A percentile compares a stretch with the other conserved stretches of the same genome.
phyloP scores from a whole-genome alignment of 805 yeast species.

The Candida arabinofermentans region DNA sequence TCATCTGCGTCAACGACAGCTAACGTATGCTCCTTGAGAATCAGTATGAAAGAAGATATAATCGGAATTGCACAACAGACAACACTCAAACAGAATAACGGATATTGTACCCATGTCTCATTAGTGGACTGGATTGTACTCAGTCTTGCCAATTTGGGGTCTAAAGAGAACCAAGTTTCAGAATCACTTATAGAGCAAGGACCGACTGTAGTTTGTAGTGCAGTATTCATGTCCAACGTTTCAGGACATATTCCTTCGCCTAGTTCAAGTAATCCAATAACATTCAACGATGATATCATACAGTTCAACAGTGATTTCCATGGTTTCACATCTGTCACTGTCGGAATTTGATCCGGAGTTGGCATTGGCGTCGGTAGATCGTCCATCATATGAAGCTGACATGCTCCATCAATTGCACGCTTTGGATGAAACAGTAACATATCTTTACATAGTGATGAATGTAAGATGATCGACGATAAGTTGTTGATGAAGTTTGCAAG shows the following conservation, averaged over 20 bases:
- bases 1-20: conserved; percentile 3
- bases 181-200: conserved; percentile 17
- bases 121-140: conserved; percentile 25
- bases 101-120: conserved; percentile 41
- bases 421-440: conserved; percentile 36
- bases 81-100: conserved; percentile 27
- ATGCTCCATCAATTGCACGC: conserved; percentile 8
- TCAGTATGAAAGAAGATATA: conserved; percentile 26
- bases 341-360: conserved; percentile 17
- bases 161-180: conserved; percentile 14
- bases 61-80: conserved; percentile 31
- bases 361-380: conserved; percentile 22
- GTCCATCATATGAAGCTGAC: conserved; percentile 22
- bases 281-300: conserved; percentile 28
- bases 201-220: conserved; percentile 19
- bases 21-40: conserved; percentile 9
- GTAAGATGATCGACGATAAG: conserved; percentile 24
- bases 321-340: conserved; percentile 15
- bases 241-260: conserved; percentile 35
- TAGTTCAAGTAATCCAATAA: conserved; percentile 34
- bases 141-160: conserved; percentile 11
- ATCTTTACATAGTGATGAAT: conserved; percentile 29
- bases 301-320: conserved; percentile 32
- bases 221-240: conserved; percentile 9
- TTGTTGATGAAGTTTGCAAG: conserved; percentile 31